A percentile compares a stretch with the other conserved stretches of the same genome.
Evolutionary conservation across 2,329 filamentous ascomycete species (phyloP).

Genomic region (Penicillium brasilianum): DNA sequence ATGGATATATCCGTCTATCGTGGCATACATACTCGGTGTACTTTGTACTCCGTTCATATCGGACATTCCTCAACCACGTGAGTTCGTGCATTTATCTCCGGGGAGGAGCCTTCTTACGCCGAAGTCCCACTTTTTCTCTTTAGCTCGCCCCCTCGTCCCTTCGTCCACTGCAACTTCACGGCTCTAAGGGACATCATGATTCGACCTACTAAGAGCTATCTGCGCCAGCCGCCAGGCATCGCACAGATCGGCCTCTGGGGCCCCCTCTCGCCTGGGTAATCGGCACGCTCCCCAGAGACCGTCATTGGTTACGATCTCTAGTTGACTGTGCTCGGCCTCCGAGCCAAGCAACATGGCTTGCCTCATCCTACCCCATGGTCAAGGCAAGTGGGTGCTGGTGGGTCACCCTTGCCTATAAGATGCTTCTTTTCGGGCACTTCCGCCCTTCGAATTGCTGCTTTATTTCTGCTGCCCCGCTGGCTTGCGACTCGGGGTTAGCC

Average conservation of each 20-base stretch:
- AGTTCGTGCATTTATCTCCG: conserved; percentile 6
- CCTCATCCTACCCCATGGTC: conserved; percentile 10
- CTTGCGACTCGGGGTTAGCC: conserved; percentile 19
- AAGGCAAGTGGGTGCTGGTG: conserved; percentile 23
- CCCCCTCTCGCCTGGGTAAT: conserved; percentile 22
- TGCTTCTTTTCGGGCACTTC: conserved; percentile 19
- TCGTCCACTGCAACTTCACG: conserved; percentile 1
- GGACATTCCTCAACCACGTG: conserved; percentile 8
- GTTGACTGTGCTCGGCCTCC: background rate
- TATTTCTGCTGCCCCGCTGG: conserved; percentile 21
- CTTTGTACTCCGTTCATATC: background rate
- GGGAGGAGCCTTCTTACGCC: conserved; percentile 10
- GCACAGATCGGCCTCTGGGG: conserved; percentile 12
- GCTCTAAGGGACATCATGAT: background rate
- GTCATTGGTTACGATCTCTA: conserved; percentile 17
- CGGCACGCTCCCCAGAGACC: conserved; percentile 18
- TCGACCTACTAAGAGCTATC: background rate
- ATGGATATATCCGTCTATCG: no score
- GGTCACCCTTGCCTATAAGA: conserved; percentile 7
- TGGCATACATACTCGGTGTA: no score
- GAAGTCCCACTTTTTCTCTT: conserved; percentile 19
- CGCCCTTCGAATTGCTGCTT: conserved; percentile 15
- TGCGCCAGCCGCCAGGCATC: conserved; percentile 5
- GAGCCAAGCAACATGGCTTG: conserved; percentile 8
- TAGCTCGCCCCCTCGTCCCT: background rate